Percentiles rank a stretch among this genome's conserved stretches.
Evolutionary conservation across 495 filamentous ascomycete species (phyloP).

Genomic region (Talaromyces adpressus): DNA sequence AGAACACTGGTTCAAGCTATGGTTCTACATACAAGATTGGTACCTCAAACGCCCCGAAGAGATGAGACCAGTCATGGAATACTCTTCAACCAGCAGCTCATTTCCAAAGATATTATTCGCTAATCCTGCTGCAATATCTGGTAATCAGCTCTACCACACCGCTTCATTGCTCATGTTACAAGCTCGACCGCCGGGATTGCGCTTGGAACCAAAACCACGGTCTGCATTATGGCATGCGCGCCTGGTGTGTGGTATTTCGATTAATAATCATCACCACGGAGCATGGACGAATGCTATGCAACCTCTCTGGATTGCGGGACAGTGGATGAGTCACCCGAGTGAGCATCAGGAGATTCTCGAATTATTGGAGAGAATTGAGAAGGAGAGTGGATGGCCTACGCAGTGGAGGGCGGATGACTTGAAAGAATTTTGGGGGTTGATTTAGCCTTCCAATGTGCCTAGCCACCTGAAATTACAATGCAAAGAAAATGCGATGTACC

Average conservation of each 20-base stretch:
- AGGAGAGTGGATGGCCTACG: conserved; percentile 27
- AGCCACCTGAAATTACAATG: background rate
- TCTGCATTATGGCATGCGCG: conserved; percentile 33
- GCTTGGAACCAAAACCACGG: conserved; percentile 18
- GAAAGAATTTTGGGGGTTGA: conserved; percentile 4
- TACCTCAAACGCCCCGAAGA: conserved; percentile 3
- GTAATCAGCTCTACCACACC: conserved; percentile 36
- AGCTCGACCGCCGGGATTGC: conserved; percentile 7
- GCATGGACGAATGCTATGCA: conserved; percentile 31
- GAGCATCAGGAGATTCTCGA: conserved; percentile 26
- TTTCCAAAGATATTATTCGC: conserved; percentile 36
- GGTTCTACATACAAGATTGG: conserved; percentile 2
- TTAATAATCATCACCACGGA: conserved; percentile 28
- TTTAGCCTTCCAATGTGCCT: background rate
- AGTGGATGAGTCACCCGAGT: conserved; percentile 29
- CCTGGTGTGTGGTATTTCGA: conserved; percentile 29
- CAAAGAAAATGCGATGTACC: no score
- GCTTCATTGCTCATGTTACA: conserved; percentile 33
- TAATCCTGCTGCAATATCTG: conserved; percentile 30
- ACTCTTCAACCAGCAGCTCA: background rate
- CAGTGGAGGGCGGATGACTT: conserved; percentile 1
- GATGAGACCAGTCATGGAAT: conserved; percentile 1
- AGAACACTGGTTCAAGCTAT: background rate
- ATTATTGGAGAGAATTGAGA: conserved; percentile 20
- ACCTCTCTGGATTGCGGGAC: conserved; percentile 27